Evolutionary conservation across 2,329 filamentous ascomycete species (phyloP), one percentile per base, ranked within the genome.

Genomic region (Xylaria sp.): DNA sequence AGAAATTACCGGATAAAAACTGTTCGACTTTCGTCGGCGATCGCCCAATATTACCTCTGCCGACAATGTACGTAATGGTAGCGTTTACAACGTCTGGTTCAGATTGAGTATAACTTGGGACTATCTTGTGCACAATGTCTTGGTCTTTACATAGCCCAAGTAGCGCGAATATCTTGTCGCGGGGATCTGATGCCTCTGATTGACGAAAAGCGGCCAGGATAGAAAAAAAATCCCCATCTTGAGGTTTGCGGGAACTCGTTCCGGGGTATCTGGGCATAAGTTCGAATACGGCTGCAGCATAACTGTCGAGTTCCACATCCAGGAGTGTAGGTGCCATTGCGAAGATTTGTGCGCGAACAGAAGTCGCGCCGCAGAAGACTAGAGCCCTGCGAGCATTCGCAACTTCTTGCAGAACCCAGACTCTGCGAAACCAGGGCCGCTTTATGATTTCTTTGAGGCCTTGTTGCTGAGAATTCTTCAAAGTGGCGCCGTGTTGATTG

Each of bases 321-420:
- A 48, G n/a, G 15, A 41, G 0, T n/a, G 17, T 23, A 2, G 41
- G 41, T 21, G 43, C 54, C 2, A 23, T 9, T 40, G 31, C 38
- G n/a, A 56, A 31, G 19, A 56, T 21, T 13, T 10, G n/a, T 6
- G 54, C 38, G 4, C 21, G 31, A 4, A 48, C 31, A 9, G 31
- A 5, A 11, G 37, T 29, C 29, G 5, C 31, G 31, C 54, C 54
- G 17, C 33, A 47, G 23, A 40, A 5, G 40, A 56, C 33, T 3
- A 48, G 7, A 31, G 33, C 54, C 21, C 21, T 13, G 4, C 17
- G 43, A 3, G 54, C 54, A 25, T 56, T 56, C n/a, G 21, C 54
- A 9, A 56, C 54, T 13, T 56, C 54, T 15, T 56, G 54, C 6
- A 56, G 33, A 11, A 56, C 41, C 54, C 54, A 56, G 23, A 56